Evolutionary conservation across 441 rosid species (phyloP).

Genomic region (Jatropha multifida): DNA sequence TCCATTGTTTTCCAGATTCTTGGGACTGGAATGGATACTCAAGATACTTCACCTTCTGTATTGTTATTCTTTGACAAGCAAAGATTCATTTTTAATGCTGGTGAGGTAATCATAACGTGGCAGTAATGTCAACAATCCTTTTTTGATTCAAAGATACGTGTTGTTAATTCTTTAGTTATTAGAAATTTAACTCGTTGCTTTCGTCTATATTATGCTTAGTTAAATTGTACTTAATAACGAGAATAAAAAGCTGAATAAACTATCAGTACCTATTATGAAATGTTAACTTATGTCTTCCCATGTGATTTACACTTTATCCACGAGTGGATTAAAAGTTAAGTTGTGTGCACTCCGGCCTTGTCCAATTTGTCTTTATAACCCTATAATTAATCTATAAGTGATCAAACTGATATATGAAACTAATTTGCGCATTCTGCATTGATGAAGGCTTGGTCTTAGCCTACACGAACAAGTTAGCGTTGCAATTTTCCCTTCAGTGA

Average conservation of each 20-base stretch:
- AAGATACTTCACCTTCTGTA: slow-evolving; percentile 89
- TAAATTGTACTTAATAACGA: background rate
- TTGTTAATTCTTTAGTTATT: background rate
- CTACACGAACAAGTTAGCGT: background rate
- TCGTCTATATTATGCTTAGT: background rate
- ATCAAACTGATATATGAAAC: background rate
- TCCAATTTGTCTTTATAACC: background rate
- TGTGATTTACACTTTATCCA: no score
- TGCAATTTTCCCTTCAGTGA: background rate
- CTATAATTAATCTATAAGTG: background rate
- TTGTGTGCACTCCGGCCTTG: no score
- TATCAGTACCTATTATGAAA: no score
- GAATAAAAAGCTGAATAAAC: no score
- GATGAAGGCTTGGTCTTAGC: background rate
- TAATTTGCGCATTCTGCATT: background rate
- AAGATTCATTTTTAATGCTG: slow-evolving; percentile 91
- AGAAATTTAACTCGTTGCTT: background rate
- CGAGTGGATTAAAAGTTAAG: no score
- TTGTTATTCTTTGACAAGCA: slow-evolving; percentile 91
- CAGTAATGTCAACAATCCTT: background rate
- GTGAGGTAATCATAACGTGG: slow-evolving; percentile 58
- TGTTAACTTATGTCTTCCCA: no score
- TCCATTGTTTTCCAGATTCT: slow-evolving; percentile 48
- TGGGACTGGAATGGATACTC: slow-evolving; percentile 98
- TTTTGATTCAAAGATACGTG: background rate